Percentiles rank a stretch among this genome's conserved stretches.
These are phyloP conservation scores for Cercospora beticola DNA, from an alignment of 2,329 filamentous ascomycete genomes.

Conservation along the genomic window DNA sequence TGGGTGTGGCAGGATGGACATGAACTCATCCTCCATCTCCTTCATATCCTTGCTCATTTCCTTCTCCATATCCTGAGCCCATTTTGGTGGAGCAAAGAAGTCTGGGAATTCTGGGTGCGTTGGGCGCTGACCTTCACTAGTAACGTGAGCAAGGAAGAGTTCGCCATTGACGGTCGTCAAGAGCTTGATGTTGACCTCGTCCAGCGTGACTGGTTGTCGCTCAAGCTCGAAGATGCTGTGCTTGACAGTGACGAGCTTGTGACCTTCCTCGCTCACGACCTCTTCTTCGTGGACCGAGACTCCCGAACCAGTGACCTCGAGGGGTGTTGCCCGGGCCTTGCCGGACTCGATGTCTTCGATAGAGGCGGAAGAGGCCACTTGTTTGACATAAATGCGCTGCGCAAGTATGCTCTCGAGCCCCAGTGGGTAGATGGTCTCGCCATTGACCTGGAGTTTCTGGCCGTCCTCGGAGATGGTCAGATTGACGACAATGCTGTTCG, in stretches of 20 bases:
- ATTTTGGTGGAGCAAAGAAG: slow-evolving; percentile 14
- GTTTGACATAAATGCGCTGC: slow-evolving; percentile 27
- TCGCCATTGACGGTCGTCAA: slow-evolving; percentile 59
- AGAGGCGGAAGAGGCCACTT: slow-evolving; percentile 29
- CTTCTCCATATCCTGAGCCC: slow-evolving; percentile 11
- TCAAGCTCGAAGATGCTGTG: slow-evolving; percentile 63
- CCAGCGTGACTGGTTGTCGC: slow-evolving; percentile 50
- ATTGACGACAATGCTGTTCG: slow-evolving; percentile 46
- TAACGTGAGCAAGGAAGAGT: slow-evolving; percentile 52
- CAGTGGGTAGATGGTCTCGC: slow-evolving; percentile 58
- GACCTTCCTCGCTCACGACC: slow-evolving; percentile 52
- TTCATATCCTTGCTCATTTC: slow-evolving; percentile 14
- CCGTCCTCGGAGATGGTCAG: slow-evolving; percentile 53
- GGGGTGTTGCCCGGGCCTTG: slow-evolving; percentile 39
- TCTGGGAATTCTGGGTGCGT: slow-evolving; percentile 16
- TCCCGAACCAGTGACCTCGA: slow-evolving; percentile 33
- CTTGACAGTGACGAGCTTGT: slow-evolving; percentile 56
- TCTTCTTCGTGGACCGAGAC: slow-evolving; percentile 43
- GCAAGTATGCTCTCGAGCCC: slow-evolving; percentile 15
- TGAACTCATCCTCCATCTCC: slow-evolving; percentile 12
- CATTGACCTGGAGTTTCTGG: slow-evolving; percentile 57
- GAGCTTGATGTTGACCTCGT: slow-evolving; percentile 60
- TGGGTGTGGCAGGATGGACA: slow-evolving; percentile 13
- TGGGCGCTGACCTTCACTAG: slow-evolving; percentile 2
- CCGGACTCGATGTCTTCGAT: slow-evolving; percentile 28